Conservation (phyloP, 139 green algal species). For the Pleodorina starrii region DNA sequence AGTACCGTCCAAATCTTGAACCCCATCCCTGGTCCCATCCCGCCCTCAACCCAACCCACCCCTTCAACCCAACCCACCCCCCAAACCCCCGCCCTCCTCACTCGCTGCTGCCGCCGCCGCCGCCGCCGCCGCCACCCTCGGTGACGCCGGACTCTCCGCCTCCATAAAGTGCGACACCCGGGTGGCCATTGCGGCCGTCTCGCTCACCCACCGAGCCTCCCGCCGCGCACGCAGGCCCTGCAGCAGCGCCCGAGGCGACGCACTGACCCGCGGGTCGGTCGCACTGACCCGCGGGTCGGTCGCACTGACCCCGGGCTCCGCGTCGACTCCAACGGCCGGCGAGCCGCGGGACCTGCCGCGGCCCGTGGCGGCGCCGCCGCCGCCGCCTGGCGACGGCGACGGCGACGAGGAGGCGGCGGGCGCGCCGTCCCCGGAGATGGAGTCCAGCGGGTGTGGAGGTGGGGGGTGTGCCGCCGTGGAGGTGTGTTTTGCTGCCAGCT, state of each 20-base stretch:
- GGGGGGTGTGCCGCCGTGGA: neutral
- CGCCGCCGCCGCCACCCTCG: neutral
- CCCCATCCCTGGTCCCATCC: neutral
- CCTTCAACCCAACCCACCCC: too few species aligned
- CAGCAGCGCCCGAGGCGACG: neutral
- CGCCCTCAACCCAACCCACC: neutral
- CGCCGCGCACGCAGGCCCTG: neutral
- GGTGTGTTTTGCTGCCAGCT: slow-evolving; percentile 6
- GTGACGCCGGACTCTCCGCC: slow-evolving; percentile 1
- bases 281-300: too few species aligned
- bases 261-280: too few species aligned
- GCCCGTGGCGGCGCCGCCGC: neutral
- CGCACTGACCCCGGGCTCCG: too few species aligned
- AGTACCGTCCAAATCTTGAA: neutral
- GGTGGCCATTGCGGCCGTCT: neutral
- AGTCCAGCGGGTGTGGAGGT: neutral
- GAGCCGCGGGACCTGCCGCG: neutral
- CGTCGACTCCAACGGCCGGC: too few species aligned
- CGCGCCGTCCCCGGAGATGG: neutral
- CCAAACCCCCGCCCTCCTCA: neutral
- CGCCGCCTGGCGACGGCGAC: too few species aligned
- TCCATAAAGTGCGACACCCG: slow-evolving; percentile 14
- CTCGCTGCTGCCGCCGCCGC: neutral
- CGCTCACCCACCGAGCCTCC: neutral
- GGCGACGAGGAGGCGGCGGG: too few species aligned